A percentile compares a stretch with the other conserved stretches of the same genome.
phyloP scores from a whole-genome alignment of 78 protist genomes.

The Isochrysis galbana region DNA sequence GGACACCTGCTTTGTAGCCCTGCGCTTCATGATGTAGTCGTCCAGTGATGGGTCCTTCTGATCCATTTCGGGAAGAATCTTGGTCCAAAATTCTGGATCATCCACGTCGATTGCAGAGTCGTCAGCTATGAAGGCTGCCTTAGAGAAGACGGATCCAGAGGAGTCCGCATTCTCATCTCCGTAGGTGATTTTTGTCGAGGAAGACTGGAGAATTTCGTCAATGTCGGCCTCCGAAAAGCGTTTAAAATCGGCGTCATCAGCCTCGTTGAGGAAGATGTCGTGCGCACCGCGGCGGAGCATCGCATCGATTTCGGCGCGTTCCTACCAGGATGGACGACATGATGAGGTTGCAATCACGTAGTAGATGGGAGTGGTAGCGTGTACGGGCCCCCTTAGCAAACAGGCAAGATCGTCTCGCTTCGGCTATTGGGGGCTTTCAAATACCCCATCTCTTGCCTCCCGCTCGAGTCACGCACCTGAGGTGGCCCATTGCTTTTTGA shows the following conservation, averaged over 20 bases:
- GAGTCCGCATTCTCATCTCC: neutral
- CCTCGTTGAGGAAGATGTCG: constrained; percentile 34
- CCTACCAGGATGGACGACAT: too few relatives aligned
- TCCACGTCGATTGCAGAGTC: neutral
- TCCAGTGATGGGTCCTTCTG: neutral
- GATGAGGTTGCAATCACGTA: too few relatives aligned
- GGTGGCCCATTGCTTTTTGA: neutral
- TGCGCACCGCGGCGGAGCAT: constrained; percentile 52
- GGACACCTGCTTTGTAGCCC: neutral
- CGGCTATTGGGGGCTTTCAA: neutral
- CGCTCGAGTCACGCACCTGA: neutral
- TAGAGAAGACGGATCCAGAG: constrained; percentile 44
- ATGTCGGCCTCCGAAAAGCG: constrained; percentile 32
- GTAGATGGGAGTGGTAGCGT: too few relatives aligned
- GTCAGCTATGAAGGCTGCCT: constrained; percentile 51
- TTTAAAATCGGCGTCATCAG: neutral
- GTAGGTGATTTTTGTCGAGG: neutral
- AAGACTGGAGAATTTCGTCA: constrained; percentile 42
- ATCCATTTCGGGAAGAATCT: constrained; percentile 31
- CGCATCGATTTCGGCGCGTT: constrained; percentile 39
- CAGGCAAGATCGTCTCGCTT: too few relatives aligned
- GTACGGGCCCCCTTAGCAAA: too few relatives aligned
- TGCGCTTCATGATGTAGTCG: constrained; percentile 10
- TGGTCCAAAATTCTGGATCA: constrained; percentile 48
- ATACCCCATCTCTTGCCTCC: neutral